Base-by-base conservation (phyloP, 805 yeast species). In the Teunomyces funiuensis region DNA sequence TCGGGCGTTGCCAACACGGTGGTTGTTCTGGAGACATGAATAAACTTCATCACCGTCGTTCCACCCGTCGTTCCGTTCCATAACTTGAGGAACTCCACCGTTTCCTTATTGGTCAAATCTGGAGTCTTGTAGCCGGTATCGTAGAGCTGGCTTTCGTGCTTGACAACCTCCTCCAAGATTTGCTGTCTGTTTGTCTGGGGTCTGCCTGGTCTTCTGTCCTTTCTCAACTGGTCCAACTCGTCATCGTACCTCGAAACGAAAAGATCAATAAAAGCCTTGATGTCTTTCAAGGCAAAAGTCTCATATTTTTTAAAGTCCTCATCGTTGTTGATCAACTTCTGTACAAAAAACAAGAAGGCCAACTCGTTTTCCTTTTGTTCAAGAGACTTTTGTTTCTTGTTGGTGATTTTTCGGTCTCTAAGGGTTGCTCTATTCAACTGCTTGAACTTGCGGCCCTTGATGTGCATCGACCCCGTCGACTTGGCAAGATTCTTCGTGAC, bases 61-160 rank as follows among this genome's bases (percentile, higher is more conserved):
- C 93, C 88, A 34, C 97, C 97, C 53, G 78, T 69, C 8, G 86
- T 80, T 19, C 93, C 90, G 53, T 85, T 84, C 97, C 97, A 91
- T 4, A 65, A 61, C 55, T 82, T 74, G 49, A 91, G 64, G 26
- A 70, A 65, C 28, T 69, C 65, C 2, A 88, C 91, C 4, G 81
- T 83, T 6, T 64, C 70, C 28, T 61, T 64, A 50, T 82, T 82
- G 3, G 81, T 68, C 46, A 91, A 60, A 60, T 88, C 89, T 1
- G 97, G 97, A 4, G 84, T 70, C 36, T 71, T 66, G 63, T 73
- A 64, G 0, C 99, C 99, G 0, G 87, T 73, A 15, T 63, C 69
- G 53, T 76, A 88, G 42, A 84, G 79, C 29, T 77, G 76, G 28
- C 55, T 39, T 42, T 90, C 97, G 36, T 73, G 65, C 40, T 83